Conservation (phyloP, 495 filamentous ascomycete species). For the Hyaloscypha hepaticicola region DNA sequence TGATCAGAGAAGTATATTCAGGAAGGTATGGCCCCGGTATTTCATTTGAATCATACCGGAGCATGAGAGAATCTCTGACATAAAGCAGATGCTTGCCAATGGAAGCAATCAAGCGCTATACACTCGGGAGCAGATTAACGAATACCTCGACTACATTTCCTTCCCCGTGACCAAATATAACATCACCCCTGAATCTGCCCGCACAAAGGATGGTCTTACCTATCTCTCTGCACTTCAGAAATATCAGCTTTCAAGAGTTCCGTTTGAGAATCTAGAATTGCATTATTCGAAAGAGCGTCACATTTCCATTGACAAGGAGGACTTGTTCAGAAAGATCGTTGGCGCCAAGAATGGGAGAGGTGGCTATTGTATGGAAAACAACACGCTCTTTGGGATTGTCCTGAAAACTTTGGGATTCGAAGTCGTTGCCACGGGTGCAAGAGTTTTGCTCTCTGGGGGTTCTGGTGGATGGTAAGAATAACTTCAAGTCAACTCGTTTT, state of each 20-base stretch:
- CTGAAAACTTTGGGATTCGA: constrained; percentile 61
- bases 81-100: neutral
- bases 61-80: neutral
- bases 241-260: constrained; percentile 57
- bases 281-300: constrained; percentile 48
- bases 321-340: constrained; percentile 65
- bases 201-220: constrained; percentile 24
- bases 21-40: no score
- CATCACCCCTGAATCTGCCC: neutral
- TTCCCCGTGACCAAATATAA: constrained; percentile 9
- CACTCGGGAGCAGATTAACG: neutral
- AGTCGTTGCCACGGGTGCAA: constrained; percentile 44
- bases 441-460: constrained; percentile 32
- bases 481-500: neutral
- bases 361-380: constrained; percentile 77
- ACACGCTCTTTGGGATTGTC: constrained; percentile 61
- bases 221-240: constrained; percentile 41
- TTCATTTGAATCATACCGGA: neutral
- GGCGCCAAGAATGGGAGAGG: constrained; percentile 50
- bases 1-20: no score
- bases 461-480: neutral
- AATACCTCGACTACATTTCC: constrained; percentile 6
- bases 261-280: constrained; percentile 65
- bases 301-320: constrained; percentile 52
- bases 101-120: neutral